These are phyloP conservation scores for Ceriops decandra DNA, from an alignment of 345 rosid genomes.

Conservation along the genomic window DNA sequence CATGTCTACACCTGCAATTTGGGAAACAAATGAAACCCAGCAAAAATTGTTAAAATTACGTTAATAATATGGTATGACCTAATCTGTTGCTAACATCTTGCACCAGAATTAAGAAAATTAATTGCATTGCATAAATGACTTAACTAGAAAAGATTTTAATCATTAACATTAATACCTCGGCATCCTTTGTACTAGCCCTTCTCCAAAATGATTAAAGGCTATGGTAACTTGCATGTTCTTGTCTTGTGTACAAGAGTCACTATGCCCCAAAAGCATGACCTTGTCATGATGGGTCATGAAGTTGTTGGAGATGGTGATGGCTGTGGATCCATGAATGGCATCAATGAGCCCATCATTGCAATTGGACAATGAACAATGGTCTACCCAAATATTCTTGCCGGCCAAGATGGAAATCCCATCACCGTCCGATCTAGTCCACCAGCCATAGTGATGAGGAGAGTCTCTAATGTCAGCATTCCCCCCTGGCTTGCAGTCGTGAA, in stretches of 20 bases:
- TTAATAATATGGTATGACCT: too few relatives aligned
- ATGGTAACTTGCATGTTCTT: constrained; percentile 23
- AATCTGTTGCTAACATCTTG: too few relatives aligned
- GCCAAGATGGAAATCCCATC: constrained; percentile 24
- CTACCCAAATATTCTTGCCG: constrained; percentile 21
- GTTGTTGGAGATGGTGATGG: constrained; percentile 28
- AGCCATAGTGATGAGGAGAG: constrained; percentile 15
- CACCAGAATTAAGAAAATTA: too few relatives aligned
- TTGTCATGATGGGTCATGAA: constrained; percentile 25
- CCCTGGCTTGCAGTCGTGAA: constrained; percentile 19
- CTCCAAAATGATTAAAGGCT: constrained; percentile 25
- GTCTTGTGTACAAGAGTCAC: constrained; percentile 20
- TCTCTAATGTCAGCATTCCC: constrained; percentile 10
- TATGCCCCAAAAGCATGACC: constrained; percentile 33
- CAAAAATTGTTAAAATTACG: too few relatives aligned
- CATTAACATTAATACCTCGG: constrained; percentile 15
- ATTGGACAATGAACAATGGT: constrained; percentile 19
- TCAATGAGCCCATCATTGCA: constrained; percentile 28
- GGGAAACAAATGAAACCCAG: not conserved
- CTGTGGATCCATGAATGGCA: constrained; percentile 18
- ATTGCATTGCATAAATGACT: too few relatives aligned
- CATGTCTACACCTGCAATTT: constrained; percentile 28
- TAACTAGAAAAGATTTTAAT: not conserved
- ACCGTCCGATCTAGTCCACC: constrained; percentile 19
- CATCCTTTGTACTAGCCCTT: constrained; percentile 32